Evolutionary conservation across 495 filamentous ascomycete genomes (phyloP), one percentile per base, ranked within the genome.

Genomic region (Hypoxylon cercidicola): DNA sequence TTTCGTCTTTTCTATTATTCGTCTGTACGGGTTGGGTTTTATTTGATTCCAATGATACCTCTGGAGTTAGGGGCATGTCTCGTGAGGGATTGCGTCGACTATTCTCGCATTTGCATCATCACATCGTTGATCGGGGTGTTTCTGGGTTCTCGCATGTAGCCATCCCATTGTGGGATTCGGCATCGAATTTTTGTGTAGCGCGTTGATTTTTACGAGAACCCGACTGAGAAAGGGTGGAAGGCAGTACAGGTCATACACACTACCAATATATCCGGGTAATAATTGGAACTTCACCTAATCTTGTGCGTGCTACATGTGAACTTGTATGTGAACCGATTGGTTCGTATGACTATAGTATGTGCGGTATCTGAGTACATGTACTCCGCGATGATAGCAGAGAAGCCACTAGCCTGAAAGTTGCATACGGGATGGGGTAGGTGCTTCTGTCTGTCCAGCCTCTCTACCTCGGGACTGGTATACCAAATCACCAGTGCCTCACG

Each of bases 401-500:
- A 28, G n/a, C n/a, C n/a, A n/a, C n/a, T n/a, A n/a, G n/a, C n/a
- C n/a, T n/a, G n/a, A n/a, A n/a, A n/a, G n/a, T n/a, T n/a, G n/a
- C n/a, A n/a, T n/a, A n/a, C n/a, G n/a, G n/a, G n/a, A n/a, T n/a
- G n/a, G n/a, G n/a, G n/a, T n/a, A n/a, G n/a, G n/a, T n/a, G n/a
- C n/a, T 20, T 43, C 40, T 20, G 4, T 30, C 45, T 32, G 16
- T 16, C 13, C 10, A 52, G 11, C 4, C 35, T 16, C 35, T 20
- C 35, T 28, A 7, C 25, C 7, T 28, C 25, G 25, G 25, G 25
- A 28, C 25, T 7, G 25, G 25, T 47, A 63, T 53, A 48, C 32
- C 30, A 40, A 4, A 55, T 41, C 15, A 89, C 84, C 87, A 89
- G 68, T 88, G 86, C 46, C 84, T 78, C 11, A 83, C 79, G 39